Base-by-base conservation (phyloP, 2,329 filamentous ascomycete species). In the Phyllosticta citrichinensis region DNA sequence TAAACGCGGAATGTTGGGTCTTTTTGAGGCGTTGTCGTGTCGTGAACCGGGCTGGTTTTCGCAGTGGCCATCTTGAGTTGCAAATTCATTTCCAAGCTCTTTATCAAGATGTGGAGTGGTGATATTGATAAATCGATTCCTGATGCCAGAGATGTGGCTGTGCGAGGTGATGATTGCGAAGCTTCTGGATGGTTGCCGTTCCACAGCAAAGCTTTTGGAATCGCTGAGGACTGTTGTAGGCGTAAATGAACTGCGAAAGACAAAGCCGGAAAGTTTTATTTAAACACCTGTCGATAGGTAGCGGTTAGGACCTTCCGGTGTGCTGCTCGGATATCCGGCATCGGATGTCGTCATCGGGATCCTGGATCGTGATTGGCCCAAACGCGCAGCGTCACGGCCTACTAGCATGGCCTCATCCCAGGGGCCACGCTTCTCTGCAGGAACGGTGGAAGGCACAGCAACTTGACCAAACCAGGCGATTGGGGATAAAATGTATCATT, bases 1-100 rank as follows among this genome's bases (percentile, higher is more conserved):
- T 77, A 82, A 30, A 71, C 67, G 27, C 73, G 71, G 69, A 83
- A 82, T 0, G 78, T 81, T 6, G 55, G n/a, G 40, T 61, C 60
- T 20, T 52, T 56, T 24, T 11, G 22, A 12, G 52, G 47, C 6
- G n/a, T 2, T 8, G 25, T 9, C 12, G 57, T 14, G 40, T 4
- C n/a, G 4, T 12, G 17, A n/a, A n/a, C 4, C 17, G 14, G 40
- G 17, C 17, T n/a, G 2, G 2, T n/a, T 47, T 47, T 47, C 14
- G 17, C 14, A n/a, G 1, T 47, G n/a, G 40, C 40, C 40, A 47
- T 47, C n/a, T 47, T n/a, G 17, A 8, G 5, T 47, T 6, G 27
- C 27, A 10, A 30, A 10, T 47, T 5, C n/a, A 2, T 14, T 47
- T n/a, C 14, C 40, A 17, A 47, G 14, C 40, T 47, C 14, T 47